Base-by-base conservation (phyloP, 1,139 yeast species). In the Blastobotrys illinoisensis region DNA sequence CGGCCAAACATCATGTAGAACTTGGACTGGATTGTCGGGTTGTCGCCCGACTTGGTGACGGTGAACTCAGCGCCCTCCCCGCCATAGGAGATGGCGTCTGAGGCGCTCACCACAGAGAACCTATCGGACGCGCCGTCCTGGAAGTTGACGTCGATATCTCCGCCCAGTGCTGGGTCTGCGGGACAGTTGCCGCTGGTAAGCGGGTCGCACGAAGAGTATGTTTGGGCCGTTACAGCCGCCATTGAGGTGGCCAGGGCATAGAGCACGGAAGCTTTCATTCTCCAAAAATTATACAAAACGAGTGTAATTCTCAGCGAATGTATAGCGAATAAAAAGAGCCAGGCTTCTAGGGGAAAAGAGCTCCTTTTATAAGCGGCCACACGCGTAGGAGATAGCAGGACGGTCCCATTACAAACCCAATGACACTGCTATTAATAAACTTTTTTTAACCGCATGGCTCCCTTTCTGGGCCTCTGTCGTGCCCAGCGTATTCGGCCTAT, bases 1-100 rank as follows among this genome's bases (percentile, higher is more conserved):
- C 81, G 81, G 55, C 97, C 97, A 70, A 84, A 89, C 91, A 89
- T 86, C 60, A 89, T 80, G 70, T 88, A 87, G 67, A 86, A 88
- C 58, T 85, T 79, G 13, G 95, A 86, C 60, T 78, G 78, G 54
- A 89, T 70, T 2, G 91, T 79, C 16, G 96, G 96, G 65, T 86
- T 85, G 65, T 88, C 93, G 54, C 77, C 83, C 60, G 84, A 74
- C 62, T 84, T 74, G 2, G 78, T 73, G 54, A 90, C 71, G 1
- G 83, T 77, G 59, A 90, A 70, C 26, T 75, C 67, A n/a, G 84
- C 71, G 9, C 97, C 97, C 36, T 77, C 76, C n/a, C 71, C 71
- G 50, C 58, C 59, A 54, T 71, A 72, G 21, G 65, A 46, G 50
- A 73, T 61, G 11, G 44, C 55, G 28, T 54, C 60, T 14, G 58